Percentiles rank a stretch among this genome's conserved stretches.
phyloP scores from a whole-genome alignment of 2,329 filamentous ascomycete genomes.

The Zasmidium cellare region DNA sequence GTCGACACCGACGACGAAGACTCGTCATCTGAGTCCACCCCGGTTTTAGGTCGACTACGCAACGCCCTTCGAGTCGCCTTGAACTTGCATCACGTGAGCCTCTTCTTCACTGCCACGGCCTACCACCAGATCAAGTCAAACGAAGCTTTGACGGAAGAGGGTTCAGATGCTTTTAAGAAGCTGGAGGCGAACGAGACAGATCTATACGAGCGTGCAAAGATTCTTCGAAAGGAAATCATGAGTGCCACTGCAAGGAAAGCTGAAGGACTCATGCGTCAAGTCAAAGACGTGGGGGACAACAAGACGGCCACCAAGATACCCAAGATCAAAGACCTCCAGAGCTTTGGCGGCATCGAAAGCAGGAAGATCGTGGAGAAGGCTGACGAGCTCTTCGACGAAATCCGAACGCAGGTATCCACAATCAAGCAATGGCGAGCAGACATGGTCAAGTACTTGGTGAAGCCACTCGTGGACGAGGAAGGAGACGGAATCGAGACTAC shows the following conservation, averaged over 20 bases:
- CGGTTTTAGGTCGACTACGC: slow-evolving; percentile 40
- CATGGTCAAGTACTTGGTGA: slow-evolving; percentile 69
- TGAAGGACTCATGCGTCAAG: slow-evolving; percentile 61
- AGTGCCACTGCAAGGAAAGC: slow-evolving; percentile 58
- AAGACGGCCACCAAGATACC: slow-evolving; percentile 57
- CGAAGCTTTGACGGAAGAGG: slow-evolving; percentile 60
- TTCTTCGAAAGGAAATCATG: slow-evolving; percentile 76
- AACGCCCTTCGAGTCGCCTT: slow-evolving; percentile 70
- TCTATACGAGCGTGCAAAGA: slow-evolving; percentile 76
- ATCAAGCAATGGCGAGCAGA: slow-evolving; percentile 74
- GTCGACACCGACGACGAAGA: slow-evolving; percentile 40
- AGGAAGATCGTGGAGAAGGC: slow-evolving; percentile 65
- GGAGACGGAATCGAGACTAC: slow-evolving; percentile 68
- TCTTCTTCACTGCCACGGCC: slow-evolving; percentile 82
- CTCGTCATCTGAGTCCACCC: slow-evolving; percentile 25
- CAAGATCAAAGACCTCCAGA: slow-evolving; percentile 49
- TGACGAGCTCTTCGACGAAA: slow-evolving; percentile 61
- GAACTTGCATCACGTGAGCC: slow-evolving; percentile 77
- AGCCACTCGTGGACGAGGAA: slow-evolving; percentile 81
- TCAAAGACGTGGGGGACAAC: slow-evolving; percentile 46
- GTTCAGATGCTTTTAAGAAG: slow-evolving; percentile 64
- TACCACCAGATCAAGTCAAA: slow-evolving; percentile 81
- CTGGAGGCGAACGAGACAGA: slow-evolving; percentile 71
- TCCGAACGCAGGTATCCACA: slow-evolving; percentile 71
- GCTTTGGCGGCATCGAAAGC: slow-evolving; percentile 71